A percentile compares a stretch with the other conserved stretches of the same genome.
phyloP scores from a whole-genome alignment of 805 yeast genomes.

The Wickerhamiella australiensis region DNA sequence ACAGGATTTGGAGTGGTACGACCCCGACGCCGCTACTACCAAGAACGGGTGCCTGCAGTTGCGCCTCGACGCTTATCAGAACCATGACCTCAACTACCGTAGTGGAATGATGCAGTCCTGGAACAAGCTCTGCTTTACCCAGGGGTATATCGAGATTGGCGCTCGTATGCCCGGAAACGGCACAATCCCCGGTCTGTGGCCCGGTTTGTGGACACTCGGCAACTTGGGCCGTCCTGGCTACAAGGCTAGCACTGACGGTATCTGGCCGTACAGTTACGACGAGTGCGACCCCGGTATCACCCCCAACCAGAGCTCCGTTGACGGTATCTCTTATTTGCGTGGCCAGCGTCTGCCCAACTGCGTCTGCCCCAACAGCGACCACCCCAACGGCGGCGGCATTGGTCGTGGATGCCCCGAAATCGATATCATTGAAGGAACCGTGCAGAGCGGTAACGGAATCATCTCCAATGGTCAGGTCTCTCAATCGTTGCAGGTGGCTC shows the following conservation, averaged over 20 bases:
- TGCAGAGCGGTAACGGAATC: conserved; percentile 28
- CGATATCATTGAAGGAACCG: conserved; percentile 80
- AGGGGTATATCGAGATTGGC: conserved; percentile 66
- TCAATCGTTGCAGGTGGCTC: conserved; percentile 87
- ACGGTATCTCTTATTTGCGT: conserved; percentile 75
- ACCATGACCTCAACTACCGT: conserved; percentile 69
- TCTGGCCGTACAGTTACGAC: conserved; percentile 88
- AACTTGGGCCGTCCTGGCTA: conserved; percentile 88
- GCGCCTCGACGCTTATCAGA: conserved; percentile 68
- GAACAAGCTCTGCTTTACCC: conserved; percentile 83
- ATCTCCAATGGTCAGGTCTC: conserved; percentile 57
- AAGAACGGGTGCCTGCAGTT: conserved; percentile 56
- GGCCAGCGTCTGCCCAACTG: conserved; percentile 73
- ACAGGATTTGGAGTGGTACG: conserved; percentile 85
- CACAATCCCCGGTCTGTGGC: conserved; percentile 77
- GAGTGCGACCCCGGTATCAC: conserved; percentile 90
- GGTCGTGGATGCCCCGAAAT: conserved; percentile 97
- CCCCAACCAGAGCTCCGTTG: conserved; percentile 80
- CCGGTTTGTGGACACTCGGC: conserved; percentile 93
- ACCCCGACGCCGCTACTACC: conserved; percentile 80
- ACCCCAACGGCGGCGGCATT: conserved; percentile 63
- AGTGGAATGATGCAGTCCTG: conserved; percentile 89
- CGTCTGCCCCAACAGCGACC: conserved; percentile 71
- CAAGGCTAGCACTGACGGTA: conserved; percentile 76
- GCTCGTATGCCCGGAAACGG: conserved; percentile 74